phyloP scores from a whole-genome alignment of 495 filamentous ascomycete species.

The Astrothelium macrocarpum region DNA sequence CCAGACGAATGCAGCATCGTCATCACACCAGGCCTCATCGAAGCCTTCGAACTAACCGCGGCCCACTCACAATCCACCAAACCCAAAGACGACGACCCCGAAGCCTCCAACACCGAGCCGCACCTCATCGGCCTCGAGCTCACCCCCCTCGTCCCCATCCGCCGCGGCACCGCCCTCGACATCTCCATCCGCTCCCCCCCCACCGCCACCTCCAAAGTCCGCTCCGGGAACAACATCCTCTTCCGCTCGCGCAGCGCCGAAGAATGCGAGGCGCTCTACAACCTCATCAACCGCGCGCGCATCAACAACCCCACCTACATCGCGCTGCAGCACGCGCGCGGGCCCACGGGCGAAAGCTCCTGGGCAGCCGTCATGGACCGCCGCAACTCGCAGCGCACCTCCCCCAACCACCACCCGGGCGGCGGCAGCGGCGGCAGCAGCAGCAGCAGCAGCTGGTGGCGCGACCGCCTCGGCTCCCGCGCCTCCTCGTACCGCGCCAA shows the following conservation, averaged over 20 bases:
- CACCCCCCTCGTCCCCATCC: conserved; percentile 77
- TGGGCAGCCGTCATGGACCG: conserved; percentile 36
- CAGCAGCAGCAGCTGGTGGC: conserved; percentile 29
- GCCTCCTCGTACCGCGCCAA: conserved; percentile 50
- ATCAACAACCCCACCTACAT: conserved; percentile 85
- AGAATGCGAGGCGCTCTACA: conserved; percentile 75
- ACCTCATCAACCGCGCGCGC: conserved; percentile 69
- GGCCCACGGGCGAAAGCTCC: conserved; percentile 28
- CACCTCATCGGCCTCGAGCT: conserved; percentile 74
- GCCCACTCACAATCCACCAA: conserved; percentile 34
- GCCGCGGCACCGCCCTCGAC: conserved; percentile 82
- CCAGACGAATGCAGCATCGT: conserved; percentile 68
- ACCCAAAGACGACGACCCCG: conserved; percentile 33
- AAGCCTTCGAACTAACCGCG: conserved; percentile 61
- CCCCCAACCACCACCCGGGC: no score
- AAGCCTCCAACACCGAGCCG: conserved; percentile 30
- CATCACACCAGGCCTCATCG: conserved; percentile 75
- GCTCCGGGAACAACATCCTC: conserved; percentile 67
- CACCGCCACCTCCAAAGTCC: conserved; percentile 58
- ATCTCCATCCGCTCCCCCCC: conserved; percentile 83
- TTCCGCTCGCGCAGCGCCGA: conserved; percentile 70
- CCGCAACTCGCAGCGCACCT: conserved; percentile 27
- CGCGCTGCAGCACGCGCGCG: conserved; percentile 62
- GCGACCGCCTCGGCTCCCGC: conserved; percentile 36
- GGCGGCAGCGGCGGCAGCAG: conserved; percentile 16